Evolutionary conservation across 257 asterid genomes (phyloP).

Genomic region (Capsicum baccatum): DNA sequence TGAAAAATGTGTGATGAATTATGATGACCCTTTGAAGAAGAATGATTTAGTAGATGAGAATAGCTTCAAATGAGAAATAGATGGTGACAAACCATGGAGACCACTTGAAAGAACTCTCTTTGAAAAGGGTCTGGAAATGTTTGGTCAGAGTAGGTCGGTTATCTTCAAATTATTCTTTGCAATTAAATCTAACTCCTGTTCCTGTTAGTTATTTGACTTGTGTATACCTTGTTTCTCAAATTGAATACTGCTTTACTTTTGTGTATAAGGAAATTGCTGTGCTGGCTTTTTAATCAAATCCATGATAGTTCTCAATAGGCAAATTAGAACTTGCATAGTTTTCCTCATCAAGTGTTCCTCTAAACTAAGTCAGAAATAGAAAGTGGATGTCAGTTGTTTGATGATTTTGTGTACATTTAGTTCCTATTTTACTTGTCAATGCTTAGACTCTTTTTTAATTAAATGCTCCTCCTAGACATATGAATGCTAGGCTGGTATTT

Average conservation of each 20-base stretch:
- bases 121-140: no score
- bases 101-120: no score
- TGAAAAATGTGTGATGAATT: constrained; percentile 47
- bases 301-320: not conserved
- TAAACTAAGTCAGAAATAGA: not conserved
- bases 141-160: no score
- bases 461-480: no score
- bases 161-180: no score
- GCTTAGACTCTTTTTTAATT: not conserved
- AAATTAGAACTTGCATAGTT: not conserved
- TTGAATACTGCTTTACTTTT: not conserved
- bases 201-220: constrained; percentile 6
- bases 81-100: constrained; percentile 7
- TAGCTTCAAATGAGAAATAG: constrained; percentile 49
- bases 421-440: constrained; percentile 15
- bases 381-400: not conserved
- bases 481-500: not conserved
- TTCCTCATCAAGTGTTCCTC: not conserved
- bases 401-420: not conserved
- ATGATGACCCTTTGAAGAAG: constrained; percentile 54
- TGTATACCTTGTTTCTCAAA: constrained; percentile 3
- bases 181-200: not conserved
- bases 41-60: constrained; percentile 58
- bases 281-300: not conserved
- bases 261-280: not conserved